Base-by-base conservation (phyloP, 2,329 filamentous ascomycete genomes). In the Zasmidium citrigriseum region DNA sequence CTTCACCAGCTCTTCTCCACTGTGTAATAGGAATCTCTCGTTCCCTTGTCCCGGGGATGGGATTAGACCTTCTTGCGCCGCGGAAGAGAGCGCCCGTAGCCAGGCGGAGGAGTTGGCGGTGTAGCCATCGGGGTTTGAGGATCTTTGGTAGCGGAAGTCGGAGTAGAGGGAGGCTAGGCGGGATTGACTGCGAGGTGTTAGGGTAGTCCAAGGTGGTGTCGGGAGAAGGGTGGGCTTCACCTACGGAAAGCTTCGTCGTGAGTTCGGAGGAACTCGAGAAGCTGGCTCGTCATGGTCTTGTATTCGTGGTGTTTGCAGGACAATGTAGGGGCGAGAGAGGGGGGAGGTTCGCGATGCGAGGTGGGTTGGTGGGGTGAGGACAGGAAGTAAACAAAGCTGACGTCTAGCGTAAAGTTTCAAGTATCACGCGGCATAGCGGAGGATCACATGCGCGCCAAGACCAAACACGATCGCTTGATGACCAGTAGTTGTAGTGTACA, bases 121-220 rank as follows among this genome's bases (percentile, higher is more conserved):
- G 77, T 91, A 96, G 68, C 91, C 91, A 73, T 96, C 91, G 1
- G 91, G 90, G 70, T 96, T 96, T 21, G 89, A 85, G 41, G 83
- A 85, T 67, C 83, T 83, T 66, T 93, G 91, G 4, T 85, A 76
- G 38, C 86, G 81, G 71, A 96, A 96, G 73, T 96, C 92, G 49
- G 91, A 93, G 77, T 96, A 96, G 47, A 96, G 86, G 4, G 91
- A 93, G 12, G 90, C 87, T 12, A 96, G 82, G 51, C 92, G 89
- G 63, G 87, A 84, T 77, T 88, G 91, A 64, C 73, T 75, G 21
- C 21, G 22, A 14, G n/a, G 20, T 45, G 51, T 62, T 55, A 63
- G 64, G 38, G 48, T 11, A n/a, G 45, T 29, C 24, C 38, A 53
- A 49, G 21, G 50, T 46, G 23, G 34, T 44, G 56, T 46, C n/a